Conservation (phyloP, 768 basidiomycete species). For the Xerocomellus intermedius region DNA sequence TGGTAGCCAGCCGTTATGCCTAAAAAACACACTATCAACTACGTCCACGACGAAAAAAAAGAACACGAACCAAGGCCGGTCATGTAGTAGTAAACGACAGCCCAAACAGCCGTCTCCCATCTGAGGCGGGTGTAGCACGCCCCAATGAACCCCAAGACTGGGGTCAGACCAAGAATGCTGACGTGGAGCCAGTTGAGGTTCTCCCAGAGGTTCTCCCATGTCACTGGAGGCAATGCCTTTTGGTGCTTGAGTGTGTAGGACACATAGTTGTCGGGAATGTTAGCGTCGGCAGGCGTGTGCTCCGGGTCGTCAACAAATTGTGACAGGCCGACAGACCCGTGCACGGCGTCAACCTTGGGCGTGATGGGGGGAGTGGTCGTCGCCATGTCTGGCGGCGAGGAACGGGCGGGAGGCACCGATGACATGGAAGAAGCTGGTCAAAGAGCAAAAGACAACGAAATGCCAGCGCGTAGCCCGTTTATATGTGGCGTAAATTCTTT, state of each 20-base stretch:
- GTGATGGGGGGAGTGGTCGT: slow-evolving; percentile 10
- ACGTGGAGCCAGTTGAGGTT: slow-evolving; percentile 81
- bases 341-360: background rate
- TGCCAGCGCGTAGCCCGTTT: slow-evolving; percentile 7
- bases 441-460: slow-evolving; percentile 15
- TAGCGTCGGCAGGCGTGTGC: slow-evolving; percentile 45
- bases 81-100: slow-evolving; percentile 68
- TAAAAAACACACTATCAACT: slow-evolving; percentile 33
- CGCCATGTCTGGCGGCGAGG: slow-evolving; percentile 18
- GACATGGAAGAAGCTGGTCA: slow-evolving; percentile 30
- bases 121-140: slow-evolving; percentile 60
- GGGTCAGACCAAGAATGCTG: slow-evolving; percentile 69
- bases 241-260: slow-evolving; percentile 66
- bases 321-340: background rate
- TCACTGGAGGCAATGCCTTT: slow-evolving; percentile 67
- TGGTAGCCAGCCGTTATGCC: slow-evolving; percentile 95
- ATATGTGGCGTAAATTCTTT: slow-evolving; percentile 35
- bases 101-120: slow-evolving; percentile 73
- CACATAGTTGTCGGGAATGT: slow-evolving; percentile 83
- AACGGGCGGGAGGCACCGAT: slow-evolving; percentile 21
- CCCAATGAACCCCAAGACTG: slow-evolving; percentile 72
- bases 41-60: slow-evolving; percentile 32
- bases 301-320: slow-evolving; percentile 29
- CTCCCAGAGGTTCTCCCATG: slow-evolving; percentile 52
- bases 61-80: slow-evolving; percentile 74